Percentiles rank a stretch among this genome's conserved stretches.
phyloP scores from a whole-genome alignment of 345 rosid species.

The Erucastrum elatum region DNA sequence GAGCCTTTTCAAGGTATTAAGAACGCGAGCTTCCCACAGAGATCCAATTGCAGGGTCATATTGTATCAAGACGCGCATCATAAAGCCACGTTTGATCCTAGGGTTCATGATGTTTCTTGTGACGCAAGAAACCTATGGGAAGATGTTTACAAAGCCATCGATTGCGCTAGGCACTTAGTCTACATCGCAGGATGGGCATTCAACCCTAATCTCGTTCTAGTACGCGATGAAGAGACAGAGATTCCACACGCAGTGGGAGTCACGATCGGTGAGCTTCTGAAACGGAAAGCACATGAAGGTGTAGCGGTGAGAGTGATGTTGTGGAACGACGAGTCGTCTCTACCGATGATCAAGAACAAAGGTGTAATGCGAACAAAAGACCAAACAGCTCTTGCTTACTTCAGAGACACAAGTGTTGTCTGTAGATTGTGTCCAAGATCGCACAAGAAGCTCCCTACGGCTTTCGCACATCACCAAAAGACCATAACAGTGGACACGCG shows the following conservation, averaged over 20 bases:
- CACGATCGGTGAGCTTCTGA: conserved; percentile 68
- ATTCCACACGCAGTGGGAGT: conserved; percentile 69
- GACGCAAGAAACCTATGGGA: conserved; percentile 73
- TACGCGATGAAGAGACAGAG: conserved; percentile 66
- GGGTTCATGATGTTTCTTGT: conserved; percentile 38
- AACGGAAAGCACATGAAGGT: conserved; percentile 76
- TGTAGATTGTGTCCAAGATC: conserved; percentile 34
- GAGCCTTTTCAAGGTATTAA: conserved; percentile 56
- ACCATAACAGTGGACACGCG: conserved; percentile 63
- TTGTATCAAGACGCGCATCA: conserved; percentile 88
- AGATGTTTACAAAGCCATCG: conserved; percentile 75
- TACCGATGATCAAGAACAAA: conserved; percentile 74
- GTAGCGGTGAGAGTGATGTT: conserved; percentile 83
- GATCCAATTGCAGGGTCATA: conserved; percentile 65
- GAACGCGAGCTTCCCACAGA: conserved; percentile 69
- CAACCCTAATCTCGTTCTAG: conserved; percentile 74
- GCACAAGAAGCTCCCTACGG: conserved; percentile 66
- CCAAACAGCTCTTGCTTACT: neutral
- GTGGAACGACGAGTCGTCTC: conserved; percentile 84
- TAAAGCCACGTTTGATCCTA: conserved; percentile 51
- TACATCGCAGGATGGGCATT: conserved; percentile 92
- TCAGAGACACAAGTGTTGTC: neutral
- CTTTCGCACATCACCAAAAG: conserved; percentile 89
- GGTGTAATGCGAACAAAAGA: conserved; percentile 68
- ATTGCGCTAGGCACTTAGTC: conserved; percentile 68